These are phyloP conservation scores for Gastrolobium bilobum DNA, from an alignment of 306 rosid genomes.

Conservation along the genomic window DNA sequence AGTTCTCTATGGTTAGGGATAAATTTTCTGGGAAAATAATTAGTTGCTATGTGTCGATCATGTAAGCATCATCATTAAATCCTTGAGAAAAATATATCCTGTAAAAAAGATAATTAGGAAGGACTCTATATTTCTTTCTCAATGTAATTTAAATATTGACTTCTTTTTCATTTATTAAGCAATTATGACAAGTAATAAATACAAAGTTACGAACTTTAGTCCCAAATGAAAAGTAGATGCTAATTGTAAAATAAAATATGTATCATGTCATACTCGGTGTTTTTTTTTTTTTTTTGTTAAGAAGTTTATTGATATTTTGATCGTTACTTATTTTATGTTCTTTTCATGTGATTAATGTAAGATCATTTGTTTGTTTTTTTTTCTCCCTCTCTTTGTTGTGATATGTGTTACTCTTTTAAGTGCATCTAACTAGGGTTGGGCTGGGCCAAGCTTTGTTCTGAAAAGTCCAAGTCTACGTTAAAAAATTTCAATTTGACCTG, in stretches of 20 bases:
- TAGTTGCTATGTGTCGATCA: conserved; percentile 18
- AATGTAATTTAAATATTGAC: neutral
- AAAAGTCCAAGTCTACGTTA: too few species aligned
- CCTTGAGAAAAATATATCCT: conserved; percentile 3
- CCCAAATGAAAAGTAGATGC: neutral
- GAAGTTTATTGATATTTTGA: too few species aligned
- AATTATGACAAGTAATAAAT: neutral
- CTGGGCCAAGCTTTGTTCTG: too few species aligned
- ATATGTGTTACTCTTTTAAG: too few species aligned
- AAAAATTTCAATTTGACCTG: too few species aligned
- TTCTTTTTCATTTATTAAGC: neutral
- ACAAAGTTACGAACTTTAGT: neutral
- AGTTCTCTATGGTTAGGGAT: conserved; percentile 1
- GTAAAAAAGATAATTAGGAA: neutral
- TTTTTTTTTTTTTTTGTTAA: neutral
- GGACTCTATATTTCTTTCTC: neutral
- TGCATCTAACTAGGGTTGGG: too few species aligned
- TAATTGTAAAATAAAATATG: neutral
- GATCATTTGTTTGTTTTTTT: too few species aligned
- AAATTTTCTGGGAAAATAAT: neutral
- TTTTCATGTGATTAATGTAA: too few species aligned
- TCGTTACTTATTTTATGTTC: too few species aligned
- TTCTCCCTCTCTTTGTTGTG: too few species aligned
- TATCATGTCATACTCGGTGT: neutral
- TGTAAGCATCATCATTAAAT: neutral